A percentile compares a stretch with the other conserved stretches of the same genome.
These are phyloP conservation scores for Astrephomene gubernaculifera DNA, from an alignment of 139 green algal species.

Conservation along the genomic window DNA sequence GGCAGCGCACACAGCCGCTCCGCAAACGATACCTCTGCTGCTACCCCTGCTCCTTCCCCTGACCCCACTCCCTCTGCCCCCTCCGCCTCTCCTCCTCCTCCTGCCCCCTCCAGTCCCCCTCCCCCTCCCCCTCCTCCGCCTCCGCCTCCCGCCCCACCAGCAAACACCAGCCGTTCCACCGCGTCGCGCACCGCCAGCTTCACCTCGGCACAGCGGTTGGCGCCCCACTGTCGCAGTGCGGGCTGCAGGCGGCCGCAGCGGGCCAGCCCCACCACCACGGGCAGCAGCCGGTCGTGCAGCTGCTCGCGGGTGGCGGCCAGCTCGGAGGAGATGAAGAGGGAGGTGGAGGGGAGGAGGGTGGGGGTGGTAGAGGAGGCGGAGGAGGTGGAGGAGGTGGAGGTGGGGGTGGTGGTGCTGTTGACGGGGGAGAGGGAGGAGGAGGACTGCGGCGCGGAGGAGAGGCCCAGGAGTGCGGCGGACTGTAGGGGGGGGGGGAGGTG, in stretches of 20 bases:
- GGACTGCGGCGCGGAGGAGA: background rate
- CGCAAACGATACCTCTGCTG: conserved; percentile 29
- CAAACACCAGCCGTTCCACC: conserved; percentile 68
- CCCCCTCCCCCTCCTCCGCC: background rate
- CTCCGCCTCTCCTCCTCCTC: background rate
- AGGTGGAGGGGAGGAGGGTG: background rate
- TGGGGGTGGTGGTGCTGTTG: background rate
- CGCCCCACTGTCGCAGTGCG: conserved; percentile 56
- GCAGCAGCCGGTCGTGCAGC: conserved; percentile 75
- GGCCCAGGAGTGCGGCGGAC: conserved; percentile 21
- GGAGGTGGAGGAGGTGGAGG: background rate
- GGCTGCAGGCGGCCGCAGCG: conserved; percentile 37
- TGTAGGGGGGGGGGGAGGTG: background rate
- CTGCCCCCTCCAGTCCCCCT: background rate
- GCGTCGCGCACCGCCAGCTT: conserved; percentile 63
- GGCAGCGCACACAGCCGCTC: conserved; percentile 63
- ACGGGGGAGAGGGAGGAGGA: background rate
- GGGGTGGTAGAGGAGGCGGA: background rate
- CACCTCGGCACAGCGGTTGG: conserved; percentile 55
- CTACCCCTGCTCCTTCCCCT: background rate
- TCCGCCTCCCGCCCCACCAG: background rate
- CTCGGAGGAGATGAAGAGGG: background rate
- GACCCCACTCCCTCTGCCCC: no score
- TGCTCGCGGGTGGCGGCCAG: conserved; percentile 43
- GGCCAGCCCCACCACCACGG: conserved; percentile 79